Evolutionary conservation across 768 basidiomycete genomes (phyloP).

Genomic region (Serpula lacrymans): DNA sequence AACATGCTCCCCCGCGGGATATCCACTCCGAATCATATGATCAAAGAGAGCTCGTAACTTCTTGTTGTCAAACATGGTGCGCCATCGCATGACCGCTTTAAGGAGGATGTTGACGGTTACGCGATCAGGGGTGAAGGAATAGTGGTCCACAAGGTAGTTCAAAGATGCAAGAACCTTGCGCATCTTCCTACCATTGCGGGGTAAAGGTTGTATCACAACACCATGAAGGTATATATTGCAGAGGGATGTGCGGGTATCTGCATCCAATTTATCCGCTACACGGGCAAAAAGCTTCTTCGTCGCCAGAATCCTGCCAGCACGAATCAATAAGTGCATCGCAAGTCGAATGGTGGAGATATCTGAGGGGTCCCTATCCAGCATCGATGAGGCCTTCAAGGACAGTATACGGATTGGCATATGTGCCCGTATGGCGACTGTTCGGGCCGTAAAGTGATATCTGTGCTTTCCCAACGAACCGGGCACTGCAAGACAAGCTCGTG

Average conservation of each 20-base stretch:
- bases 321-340: constrained; percentile 37
- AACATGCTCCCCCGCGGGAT: constrained; percentile 39
- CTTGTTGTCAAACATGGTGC: constrained; percentile 34
- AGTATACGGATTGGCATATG: too few relatives aligned
- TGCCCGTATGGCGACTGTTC: too few relatives aligned
- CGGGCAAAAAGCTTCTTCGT: constrained; percentile 42
- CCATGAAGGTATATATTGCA: constrained; percentile 60
- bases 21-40: constrained; percentile 56
- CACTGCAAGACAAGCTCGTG: too few relatives aligned
- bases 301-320: constrained; percentile 38
- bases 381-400: constrained; percentile 6
- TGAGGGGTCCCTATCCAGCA: constrained; percentile 22
- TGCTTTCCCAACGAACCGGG: too few relatives aligned
- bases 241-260: constrained; percentile 35
- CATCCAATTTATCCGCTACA: constrained; percentile 25
- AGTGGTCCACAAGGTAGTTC: constrained; percentile 37
- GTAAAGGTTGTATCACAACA: constrained; percentile 25
- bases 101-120: constrained; percentile 69
- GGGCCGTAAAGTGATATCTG: too few relatives aligned
- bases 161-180: constrained; percentile 38
- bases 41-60: constrained; percentile 61
- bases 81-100: constrained; percentile 57
- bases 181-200: constrained; percentile 44
- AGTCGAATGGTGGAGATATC: constrained; percentile 27
- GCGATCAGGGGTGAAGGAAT: constrained; percentile 59